Evolutionary conservation across 257 asterid genomes (phyloP).

Genomic region (Solanum pinnatisectum): DNA sequence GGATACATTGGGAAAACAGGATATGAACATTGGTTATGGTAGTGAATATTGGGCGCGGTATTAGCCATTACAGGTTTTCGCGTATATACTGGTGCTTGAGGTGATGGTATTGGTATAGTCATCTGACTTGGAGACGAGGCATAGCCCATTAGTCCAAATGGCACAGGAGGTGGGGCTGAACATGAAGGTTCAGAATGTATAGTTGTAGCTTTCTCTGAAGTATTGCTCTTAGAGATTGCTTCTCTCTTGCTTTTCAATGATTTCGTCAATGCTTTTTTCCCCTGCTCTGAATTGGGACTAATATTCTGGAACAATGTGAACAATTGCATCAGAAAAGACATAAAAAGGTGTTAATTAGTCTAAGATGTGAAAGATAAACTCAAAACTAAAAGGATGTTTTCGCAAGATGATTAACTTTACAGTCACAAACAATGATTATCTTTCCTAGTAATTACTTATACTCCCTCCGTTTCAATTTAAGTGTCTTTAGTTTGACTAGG

Average conservation of each 20-base stretch:
- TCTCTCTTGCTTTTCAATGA: background rate
- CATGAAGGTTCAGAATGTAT: background rate
- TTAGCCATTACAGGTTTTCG: background rate
- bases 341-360: background rate
- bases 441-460: background rate
- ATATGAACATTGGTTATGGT: background rate
- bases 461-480: background rate
- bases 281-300: background rate
- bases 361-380: background rate
- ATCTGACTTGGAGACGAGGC: slow-evolving; percentile 2
- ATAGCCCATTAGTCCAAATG: background rate
- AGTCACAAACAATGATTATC: background rate
- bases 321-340: background rate
- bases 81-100: background rate
- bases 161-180: background rate
- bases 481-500: background rate
- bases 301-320: slow-evolving; percentile 1
- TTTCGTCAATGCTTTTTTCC: background rate
- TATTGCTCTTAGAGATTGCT: background rate
- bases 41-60: background rate
- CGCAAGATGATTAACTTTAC: background rate
- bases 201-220: background rate
- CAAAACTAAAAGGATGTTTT: background rate
- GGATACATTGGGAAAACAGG: slow-evolving; percentile 4
- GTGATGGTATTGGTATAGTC: background rate